Evolutionary conservation across 75 land plant species (phyloP), one percentile per base, ranked within the genome.

Genomic region (Chamaecyparis obtusa): DNA sequence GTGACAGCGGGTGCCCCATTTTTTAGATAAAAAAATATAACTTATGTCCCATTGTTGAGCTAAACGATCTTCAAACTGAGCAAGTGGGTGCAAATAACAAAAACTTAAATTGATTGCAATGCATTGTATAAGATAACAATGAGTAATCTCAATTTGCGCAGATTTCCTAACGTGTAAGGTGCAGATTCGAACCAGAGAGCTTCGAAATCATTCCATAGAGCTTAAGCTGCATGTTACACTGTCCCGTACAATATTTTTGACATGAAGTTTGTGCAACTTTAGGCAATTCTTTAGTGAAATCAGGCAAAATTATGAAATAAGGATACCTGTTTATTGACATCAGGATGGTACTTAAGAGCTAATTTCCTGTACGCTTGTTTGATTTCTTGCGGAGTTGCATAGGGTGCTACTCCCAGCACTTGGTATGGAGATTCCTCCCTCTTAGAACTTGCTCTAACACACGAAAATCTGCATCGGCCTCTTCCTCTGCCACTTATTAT

Each of bases 261-360:
- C 55, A 51, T 13, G 16, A 51, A 14, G 13, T 14, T 51, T 51
- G 55, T 2, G 15, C 55, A 14, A 51, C 2, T 13, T 51, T 51
- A 51, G 16, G 55, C 16, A 51, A 51, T 14, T 51, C 55, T 51
- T 51, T 2, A 51, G 2, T 56, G 1, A 84, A 54, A 55, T 17
- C 13, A 54, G 69, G 83, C n/a, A 10, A n/a, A 72, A 37, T 37
- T 16, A 41, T 43, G 32, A 32, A 78, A 8, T 17, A n/a, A 74
- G 5, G 57, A 36, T 80, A 96, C 98, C 96, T 94, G 90, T 87
- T 96, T 96, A 79, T 95, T 96, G 77, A 98, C 99, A 88, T 98
- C 99, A 27, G 99, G 99, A 85, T 98, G 99, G 87, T 86, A 97
- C 86, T 94, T 95, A 19, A 96, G 93, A 71, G 99, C 99, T 41